Evolutionary conservation across 1,284 basidiomycete species (phyloP), one percentile per base, ranked within the genome.

Genomic region (Boletus smithii): DNA sequence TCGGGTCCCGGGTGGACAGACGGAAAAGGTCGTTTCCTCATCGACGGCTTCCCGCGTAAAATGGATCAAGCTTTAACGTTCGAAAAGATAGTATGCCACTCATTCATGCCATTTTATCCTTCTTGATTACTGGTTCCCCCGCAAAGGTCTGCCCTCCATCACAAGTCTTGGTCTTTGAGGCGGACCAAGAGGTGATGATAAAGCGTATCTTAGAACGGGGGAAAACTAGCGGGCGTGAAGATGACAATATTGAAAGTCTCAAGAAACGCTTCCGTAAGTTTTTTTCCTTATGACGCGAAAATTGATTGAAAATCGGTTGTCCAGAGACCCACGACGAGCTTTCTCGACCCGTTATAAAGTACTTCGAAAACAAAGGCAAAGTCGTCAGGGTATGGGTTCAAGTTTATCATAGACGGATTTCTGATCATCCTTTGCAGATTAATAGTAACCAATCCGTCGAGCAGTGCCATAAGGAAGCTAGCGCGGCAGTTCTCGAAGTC

Each of bases 11-110:
- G 80, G 22, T 95, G 93, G 93, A 66, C 69, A 22, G 73, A 80
- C 42, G 91, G 87, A 33, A 76, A 75, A 50, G 91, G 90, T 32
- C 82, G 92, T 40, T 99, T 99, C 77, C 77, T 99, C 54, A 87
- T 99, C 57, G 97, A 99, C 59, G 97, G 97, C 4, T 99, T 99
- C 74, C 97, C 97, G 37, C 80, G 97, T 52, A 67, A 63, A 33
- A 94, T 99, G 92, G 97, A 99, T 69, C 97, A 99, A 72, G 95
- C 95, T 1, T 22, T 87, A 63, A 86, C 86, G 69, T 99, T 99
- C 63, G 97, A 99, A 64, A 75, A 91, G 62, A 79, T 83, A 41
- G 95, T 95, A 59, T 59, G 81, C 71, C 16, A 4, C 13, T 27
- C n/a, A 18, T 29, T 6, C 34, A 14, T 31, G 24, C 9, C 24